phyloP scores from a whole-genome alignment of 2,329 filamentous ascomycete genomes.

The Sarocladium brachiariae region DNA sequence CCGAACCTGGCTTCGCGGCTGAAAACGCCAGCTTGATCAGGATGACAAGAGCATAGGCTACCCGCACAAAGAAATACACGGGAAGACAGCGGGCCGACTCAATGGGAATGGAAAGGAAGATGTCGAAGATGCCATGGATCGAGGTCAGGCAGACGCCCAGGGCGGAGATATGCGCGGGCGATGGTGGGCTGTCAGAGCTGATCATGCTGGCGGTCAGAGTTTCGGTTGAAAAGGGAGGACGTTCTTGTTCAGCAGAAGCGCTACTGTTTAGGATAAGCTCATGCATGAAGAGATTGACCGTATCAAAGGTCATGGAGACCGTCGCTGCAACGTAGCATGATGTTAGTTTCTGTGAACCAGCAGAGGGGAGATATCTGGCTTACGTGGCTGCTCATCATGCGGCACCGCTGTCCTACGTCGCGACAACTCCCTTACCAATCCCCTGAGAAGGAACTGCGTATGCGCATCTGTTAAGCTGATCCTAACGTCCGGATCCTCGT shows the following conservation, averaged over 20 bases:
- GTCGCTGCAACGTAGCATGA: constrained; percentile 38
- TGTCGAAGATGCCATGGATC: constrained; percentile 59
- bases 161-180: constrained; percentile 54
- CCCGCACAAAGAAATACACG: constrained; percentile 64
- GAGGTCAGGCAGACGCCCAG: constrained; percentile 60
- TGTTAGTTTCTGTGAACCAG: neutral
- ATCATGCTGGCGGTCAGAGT: constrained; percentile 36
- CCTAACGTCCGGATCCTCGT: constrained; percentile 54
- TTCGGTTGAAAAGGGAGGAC: constrained; percentile 38
- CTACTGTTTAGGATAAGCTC: constrained; percentile 66
- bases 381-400: constrained; percentile 47
- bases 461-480: constrained; percentile 54
- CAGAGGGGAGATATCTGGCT: constrained; percentile 21
- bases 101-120: constrained; percentile 56
- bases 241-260: constrained; percentile 48
- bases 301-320: constrained; percentile 56
- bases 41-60: constrained; percentile 64
- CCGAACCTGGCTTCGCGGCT: constrained; percentile 54
- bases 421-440: constrained; percentile 58
- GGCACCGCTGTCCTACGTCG: constrained; percentile 51
- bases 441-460: constrained; percentile 56
- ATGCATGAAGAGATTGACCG: constrained; percentile 66
- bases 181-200: constrained; percentile 29
- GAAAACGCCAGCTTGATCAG: constrained; percentile 69
- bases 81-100: constrained; percentile 56